Conservation (phyloP, 208 protist species). For the Leishmania arabica region DNA sequence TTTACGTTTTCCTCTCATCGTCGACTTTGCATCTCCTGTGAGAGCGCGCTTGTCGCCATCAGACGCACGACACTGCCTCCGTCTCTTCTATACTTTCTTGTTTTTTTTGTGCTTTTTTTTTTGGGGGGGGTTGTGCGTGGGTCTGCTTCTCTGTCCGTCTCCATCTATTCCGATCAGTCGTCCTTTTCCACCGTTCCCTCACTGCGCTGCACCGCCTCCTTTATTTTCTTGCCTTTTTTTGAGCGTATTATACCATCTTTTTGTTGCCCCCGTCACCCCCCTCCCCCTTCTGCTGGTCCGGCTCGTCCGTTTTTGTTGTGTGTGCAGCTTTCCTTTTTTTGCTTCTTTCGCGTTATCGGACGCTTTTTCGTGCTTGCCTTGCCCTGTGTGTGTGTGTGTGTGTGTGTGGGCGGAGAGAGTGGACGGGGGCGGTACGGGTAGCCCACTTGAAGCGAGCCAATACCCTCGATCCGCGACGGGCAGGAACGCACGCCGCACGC, state of each 20-base stretch:
- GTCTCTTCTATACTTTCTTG: not conserved
- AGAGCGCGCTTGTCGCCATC: not conserved
- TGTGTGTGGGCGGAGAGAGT: not conserved
- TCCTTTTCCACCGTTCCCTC: not conserved
- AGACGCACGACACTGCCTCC: not conserved
- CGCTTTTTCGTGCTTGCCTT: not conserved
- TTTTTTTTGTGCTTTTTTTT: not conserved
- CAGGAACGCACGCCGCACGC: not conserved
- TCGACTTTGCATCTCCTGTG: not conserved
- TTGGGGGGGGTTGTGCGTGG: not conserved
- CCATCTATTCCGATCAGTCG: not conserved
- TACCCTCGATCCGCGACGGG: not conserved
- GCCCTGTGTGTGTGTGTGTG: not conserved
- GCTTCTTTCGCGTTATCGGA: not conserved
- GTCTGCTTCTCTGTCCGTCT: not conserved
- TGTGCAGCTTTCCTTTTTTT: not conserved
- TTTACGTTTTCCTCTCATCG: not conserved
- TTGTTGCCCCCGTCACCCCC: not conserved
- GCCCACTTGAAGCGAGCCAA: not conserved
- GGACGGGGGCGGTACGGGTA: not conserved
- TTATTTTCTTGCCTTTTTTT: not conserved
- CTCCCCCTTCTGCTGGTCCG: not conserved
- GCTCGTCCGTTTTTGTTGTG: not conserved
- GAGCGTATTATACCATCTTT: not conserved
- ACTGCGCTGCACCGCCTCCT: not conserved